Evolutionary conservation across 2,329 filamentous ascomycete species (phyloP).

Genomic region (Trichoderma citrinoviride): DNA sequence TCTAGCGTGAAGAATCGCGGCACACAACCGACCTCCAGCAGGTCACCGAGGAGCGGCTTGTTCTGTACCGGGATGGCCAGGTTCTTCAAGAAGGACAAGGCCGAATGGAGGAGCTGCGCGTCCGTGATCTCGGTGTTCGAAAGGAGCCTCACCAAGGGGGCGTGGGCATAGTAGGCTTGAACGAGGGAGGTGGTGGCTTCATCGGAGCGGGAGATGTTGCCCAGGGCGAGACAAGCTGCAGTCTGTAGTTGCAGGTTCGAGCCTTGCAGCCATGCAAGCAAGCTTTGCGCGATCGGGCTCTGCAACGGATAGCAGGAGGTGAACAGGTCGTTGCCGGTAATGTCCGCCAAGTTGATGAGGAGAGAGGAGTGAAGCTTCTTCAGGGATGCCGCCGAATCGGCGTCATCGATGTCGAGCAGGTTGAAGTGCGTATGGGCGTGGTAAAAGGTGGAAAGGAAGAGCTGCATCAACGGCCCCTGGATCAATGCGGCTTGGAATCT

Average conservation of each 20-base stretch:
- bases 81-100: conserved; percentile 62
- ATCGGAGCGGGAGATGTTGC: conserved; percentile 61
- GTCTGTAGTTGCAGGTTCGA: conserved; percentile 48
- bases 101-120: conserved; percentile 55
- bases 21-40: conserved; percentile 47
- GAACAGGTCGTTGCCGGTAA: conserved; percentile 52
- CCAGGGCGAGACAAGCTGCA: conserved; percentile 59
- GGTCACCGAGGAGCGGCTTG: conserved; percentile 49
- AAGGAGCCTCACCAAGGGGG: conserved; percentile 48
- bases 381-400: conserved; percentile 44
- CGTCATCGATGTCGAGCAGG: conserved; percentile 42
- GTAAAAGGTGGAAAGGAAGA: conserved; percentile 50
- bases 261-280: conserved; percentile 49
- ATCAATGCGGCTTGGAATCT: conserved; percentile 51
- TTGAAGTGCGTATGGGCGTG: conserved; percentile 47
- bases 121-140: conserved; percentile 41
- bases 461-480: conserved; percentile 36
- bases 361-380: conserved; percentile 50
- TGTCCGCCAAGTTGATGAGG: conserved; percentile 50
- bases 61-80: conserved; percentile 58
- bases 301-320: conserved; percentile 42
- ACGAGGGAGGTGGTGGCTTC: conserved; percentile 52
- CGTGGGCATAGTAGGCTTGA: conserved; percentile 38
- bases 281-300: conserved; percentile 40
- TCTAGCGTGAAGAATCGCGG: conserved; percentile 55